A percentile compares a stretch with the other conserved stretches of the same genome.
phyloP scores from a whole-genome alignment of 192 early-diverging fungal species.

The Kappamyces sp. region DNA sequence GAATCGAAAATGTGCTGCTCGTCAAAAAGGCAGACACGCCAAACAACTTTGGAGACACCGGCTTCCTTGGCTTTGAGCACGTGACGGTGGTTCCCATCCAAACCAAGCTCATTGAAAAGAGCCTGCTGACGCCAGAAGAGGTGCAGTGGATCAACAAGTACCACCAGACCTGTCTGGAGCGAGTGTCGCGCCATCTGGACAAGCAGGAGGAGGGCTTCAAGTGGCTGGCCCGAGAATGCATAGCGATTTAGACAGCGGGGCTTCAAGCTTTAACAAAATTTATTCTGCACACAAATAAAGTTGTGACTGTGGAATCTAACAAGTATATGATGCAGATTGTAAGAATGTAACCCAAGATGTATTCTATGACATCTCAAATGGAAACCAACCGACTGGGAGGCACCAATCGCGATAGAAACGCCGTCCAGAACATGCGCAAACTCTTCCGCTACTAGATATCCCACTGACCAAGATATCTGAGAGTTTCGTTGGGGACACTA shows the following conservation, averaged over 20 bases:
- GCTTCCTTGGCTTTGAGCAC: constrained; percentile 85
- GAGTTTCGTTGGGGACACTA: too few species aligned
- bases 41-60: constrained; percentile 78
- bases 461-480: too few species aligned
- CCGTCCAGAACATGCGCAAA: too few species aligned
- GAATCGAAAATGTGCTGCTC: constrained; percentile 91
- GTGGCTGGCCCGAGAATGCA: constrained; percentile 83
- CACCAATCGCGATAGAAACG: too few species aligned
- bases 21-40: constrained; percentile 65
- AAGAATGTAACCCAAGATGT: too few species aligned
- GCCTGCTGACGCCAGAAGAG: constrained; percentile 69
- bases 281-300: too few species aligned
- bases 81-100: constrained; percentile 84
- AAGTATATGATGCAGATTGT: too few species aligned
- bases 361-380: too few species aligned
- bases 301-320: too few species aligned
- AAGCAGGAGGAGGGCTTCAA: constrained; percentile 57
- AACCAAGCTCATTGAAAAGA: constrained; percentile 68
- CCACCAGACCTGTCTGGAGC: constrained; percentile 66
- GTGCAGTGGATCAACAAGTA: constrained; percentile 83
- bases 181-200: constrained; percentile 72
- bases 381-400: too few species aligned
- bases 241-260: constrained; percentile 48
- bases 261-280: too few species aligned
- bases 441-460: too few species aligned